phyloP scores from a whole-genome alignment of 495 filamentous ascomycete species.

The Jackrogersella multiformis region DNA sequence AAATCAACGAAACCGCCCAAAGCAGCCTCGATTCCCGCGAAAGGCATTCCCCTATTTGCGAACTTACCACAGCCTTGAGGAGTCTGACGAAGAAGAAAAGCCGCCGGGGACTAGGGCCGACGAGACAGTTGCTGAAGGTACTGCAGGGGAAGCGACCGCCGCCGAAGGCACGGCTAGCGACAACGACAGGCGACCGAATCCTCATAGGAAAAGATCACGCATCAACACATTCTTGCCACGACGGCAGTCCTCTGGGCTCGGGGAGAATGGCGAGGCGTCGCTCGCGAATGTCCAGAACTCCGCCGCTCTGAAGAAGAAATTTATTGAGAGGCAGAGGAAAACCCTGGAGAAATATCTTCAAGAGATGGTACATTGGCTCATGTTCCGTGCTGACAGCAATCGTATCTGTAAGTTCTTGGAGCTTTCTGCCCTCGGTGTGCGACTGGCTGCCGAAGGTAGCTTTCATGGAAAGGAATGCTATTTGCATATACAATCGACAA shows the following conservation, averaged over 20 bases:
- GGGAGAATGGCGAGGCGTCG: conserved; percentile 45
- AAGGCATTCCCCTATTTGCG: conserved; percentile 92
- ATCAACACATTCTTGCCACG: conserved; percentile 63
- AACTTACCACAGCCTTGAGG: conserved; percentile 80
- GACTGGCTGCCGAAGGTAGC: conserved; percentile 92
- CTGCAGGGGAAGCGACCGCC: conserved; percentile 56
- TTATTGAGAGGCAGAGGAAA: conserved; percentile 74
- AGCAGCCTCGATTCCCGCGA: conserved; percentile 87
- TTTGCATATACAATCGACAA: conserved; percentile 87
- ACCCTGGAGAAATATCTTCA: conserved; percentile 93
- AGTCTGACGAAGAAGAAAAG: conserved; percentile 86
- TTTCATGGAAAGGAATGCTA: conserved; percentile 99
- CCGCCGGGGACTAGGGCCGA: conserved; percentile 53
- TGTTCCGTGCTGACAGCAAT: conserved; percentile 95
- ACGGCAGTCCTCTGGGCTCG: conserved; percentile 55
- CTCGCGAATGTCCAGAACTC: conserved; percentile 39
- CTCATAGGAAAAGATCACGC: conserved; percentile 71
- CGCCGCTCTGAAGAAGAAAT: conserved; percentile 55
- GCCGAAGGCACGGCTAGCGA: conserved; percentile 55
- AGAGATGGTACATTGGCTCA: conserved; percentile 91
- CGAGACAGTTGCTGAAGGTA: conserved; percentile 59
- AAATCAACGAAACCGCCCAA: conserved; percentile 62
- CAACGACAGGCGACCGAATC: conserved; percentile 48
- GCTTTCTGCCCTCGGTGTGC: conserved; percentile 91
- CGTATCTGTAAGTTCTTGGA: conserved; percentile 96